Percentiles rank a stretch among this genome's conserved stretches.
These are phyloP conservation scores for Hypomontagnella submonticulosa DNA, from an alignment of 495 filamentous ascomycete genomes.

Conservation along the genomic window DNA sequence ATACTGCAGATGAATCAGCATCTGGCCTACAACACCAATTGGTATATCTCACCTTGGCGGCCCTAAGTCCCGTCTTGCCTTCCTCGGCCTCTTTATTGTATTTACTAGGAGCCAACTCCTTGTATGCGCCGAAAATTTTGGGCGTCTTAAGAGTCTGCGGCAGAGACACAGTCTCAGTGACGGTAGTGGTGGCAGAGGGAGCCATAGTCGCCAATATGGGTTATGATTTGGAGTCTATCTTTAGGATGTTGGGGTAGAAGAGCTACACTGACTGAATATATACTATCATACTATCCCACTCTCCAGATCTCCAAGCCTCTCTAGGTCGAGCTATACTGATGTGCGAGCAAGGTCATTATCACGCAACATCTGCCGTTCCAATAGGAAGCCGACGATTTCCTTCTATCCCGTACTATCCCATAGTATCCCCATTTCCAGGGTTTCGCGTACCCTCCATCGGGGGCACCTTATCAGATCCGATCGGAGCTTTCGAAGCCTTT, in stretches of 20 bases:
- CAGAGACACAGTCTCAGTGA: slow-evolving; percentile 49
- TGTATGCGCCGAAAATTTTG: slow-evolving; percentile 65
- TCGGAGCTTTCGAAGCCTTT: slow-evolving; percentile 28
- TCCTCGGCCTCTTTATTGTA: slow-evolving; percentile 62
- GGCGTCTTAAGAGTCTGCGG: slow-evolving; percentile 54
- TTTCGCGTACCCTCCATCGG: slow-evolving; percentile 19
- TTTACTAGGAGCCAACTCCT: slow-evolving; percentile 66
- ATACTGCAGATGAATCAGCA: slow-evolving; percentile 57
- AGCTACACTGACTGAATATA: slow-evolving; percentile 24
- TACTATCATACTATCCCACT: slow-evolving; percentile 13
- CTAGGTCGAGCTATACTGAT: slow-evolving; percentile 36
- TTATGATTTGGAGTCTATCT: not conserved
- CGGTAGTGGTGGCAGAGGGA: slow-evolving; percentile 62
- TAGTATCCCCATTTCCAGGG: slow-evolving; percentile 12
- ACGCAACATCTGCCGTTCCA: slow-evolving; percentile 46
- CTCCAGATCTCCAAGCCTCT: not conserved
- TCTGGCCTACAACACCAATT: not conserved
- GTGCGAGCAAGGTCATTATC: slow-evolving; percentile 47
- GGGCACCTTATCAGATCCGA: slow-evolving; percentile 40
- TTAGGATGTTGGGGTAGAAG: not conserved
- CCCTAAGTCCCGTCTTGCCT: slow-evolving; percentile 56
- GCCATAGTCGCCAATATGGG: slow-evolving; percentile 57
- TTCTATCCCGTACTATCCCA: slow-evolving; percentile 8
- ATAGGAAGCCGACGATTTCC: slow-evolving; percentile 32
- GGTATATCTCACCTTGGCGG: slow-evolving; percentile 53